These are phyloP conservation scores for Starmerella vaccinii DNA, from an alignment of 805 yeast genomes.

Conservation along the genomic window DNA sequence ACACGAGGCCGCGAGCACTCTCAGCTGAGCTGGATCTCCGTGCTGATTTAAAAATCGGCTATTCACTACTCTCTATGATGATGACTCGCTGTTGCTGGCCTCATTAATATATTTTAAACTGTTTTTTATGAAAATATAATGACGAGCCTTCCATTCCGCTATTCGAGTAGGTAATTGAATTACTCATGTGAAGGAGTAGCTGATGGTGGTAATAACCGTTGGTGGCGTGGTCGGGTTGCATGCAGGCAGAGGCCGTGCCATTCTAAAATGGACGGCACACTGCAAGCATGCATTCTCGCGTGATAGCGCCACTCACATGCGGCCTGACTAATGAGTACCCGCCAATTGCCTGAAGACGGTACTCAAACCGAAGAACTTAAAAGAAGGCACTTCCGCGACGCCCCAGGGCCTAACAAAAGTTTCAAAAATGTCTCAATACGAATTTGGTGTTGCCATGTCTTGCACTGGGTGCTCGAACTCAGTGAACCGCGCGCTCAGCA, in stretches of 20 bases:
- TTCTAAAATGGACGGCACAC: too few relatives aligned
- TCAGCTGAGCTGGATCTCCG: not conserved
- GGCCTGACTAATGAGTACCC: slow-evolving; percentile 1
- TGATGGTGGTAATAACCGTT: too few relatives aligned
- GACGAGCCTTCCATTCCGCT: too few relatives aligned
- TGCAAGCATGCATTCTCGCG: not conserved
- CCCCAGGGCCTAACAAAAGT: not conserved
- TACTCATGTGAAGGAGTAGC: too few relatives aligned
- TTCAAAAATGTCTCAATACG: slow-evolving; percentile 15
- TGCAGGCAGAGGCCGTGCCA: too few relatives aligned
- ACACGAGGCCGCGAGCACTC: slow-evolving; percentile 6
- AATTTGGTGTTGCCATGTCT: slow-evolving; percentile 27
- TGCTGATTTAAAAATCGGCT: too few relatives aligned
- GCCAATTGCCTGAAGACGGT: not conserved
- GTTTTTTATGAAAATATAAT: not conserved
- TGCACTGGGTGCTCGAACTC: slow-evolving; percentile 69
- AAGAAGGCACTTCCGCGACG: not conserved
- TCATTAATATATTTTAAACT: too few relatives aligned
- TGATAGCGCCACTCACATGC: not conserved
- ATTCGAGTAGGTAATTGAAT: too few relatives aligned
- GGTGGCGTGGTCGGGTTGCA: too few relatives aligned
- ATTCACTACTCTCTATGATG: too few relatives aligned
- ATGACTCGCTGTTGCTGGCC: too few relatives aligned
- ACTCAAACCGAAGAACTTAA: not conserved
- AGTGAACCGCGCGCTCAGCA: slow-evolving; percentile 61